Conservation (phyloP, 106 monocot genomes). For the Dendrobium chrysotoxum region DNA sequence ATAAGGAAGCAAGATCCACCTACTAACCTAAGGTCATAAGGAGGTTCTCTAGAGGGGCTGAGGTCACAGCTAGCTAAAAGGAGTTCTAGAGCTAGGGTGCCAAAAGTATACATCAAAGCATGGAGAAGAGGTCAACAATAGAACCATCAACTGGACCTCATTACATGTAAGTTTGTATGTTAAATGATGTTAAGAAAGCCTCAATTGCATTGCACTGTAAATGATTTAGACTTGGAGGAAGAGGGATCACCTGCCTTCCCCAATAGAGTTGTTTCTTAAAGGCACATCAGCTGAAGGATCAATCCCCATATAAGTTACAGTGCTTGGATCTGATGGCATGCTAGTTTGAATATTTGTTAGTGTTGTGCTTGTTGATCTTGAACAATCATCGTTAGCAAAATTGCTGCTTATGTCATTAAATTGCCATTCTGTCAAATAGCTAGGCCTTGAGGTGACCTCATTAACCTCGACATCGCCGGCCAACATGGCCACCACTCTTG, state of each 20-base stretch:
- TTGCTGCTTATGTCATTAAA: conserved; percentile 43
- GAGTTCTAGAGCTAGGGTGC: no score
- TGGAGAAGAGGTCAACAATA: no score
- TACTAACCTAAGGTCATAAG: no score
- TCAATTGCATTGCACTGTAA: no score
- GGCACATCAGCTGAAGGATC: not conserved
- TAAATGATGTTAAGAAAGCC: no score
- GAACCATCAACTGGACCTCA: no score
- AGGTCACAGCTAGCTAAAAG: no score
- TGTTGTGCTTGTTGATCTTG: not conserved
- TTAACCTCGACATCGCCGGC: conserved; percentile 53
- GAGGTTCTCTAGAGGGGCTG: no score
- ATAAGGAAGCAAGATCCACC: no score
- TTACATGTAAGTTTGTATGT: no score
- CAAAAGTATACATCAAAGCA: no score
- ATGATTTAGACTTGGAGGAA: not conserved
- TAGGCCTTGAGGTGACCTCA: conserved; percentile 44
- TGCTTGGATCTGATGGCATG: conserved; percentile 11
- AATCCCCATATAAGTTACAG: conserved; percentile 18
- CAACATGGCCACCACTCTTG: conserved; percentile 79
- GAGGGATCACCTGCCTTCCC: not conserved
- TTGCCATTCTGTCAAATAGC: conserved; percentile 68
- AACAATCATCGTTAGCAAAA: conserved; percentile 12
- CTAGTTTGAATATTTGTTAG: conserved; percentile 10
- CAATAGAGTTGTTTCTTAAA: not conserved